phyloP scores from a whole-genome alignment of 805 yeast genomes.

The Tetrapisispora arboricola region DNA sequence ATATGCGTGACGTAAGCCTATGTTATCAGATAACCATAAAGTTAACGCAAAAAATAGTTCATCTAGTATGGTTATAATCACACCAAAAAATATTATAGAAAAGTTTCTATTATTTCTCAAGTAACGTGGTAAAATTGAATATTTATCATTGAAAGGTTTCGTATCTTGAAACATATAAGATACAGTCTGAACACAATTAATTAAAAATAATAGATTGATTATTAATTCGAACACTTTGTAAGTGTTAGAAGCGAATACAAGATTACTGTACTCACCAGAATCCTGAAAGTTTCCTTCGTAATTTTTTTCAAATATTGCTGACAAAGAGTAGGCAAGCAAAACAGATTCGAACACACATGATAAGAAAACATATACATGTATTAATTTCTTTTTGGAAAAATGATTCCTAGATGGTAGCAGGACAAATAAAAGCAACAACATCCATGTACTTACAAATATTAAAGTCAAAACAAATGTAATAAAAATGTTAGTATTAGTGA shows the following conservation, averaged over 20 bases:
- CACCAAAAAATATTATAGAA: constrained; percentile 11
- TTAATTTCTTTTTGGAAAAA: constrained; percentile 45
- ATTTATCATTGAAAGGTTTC: constrained; percentile 2
- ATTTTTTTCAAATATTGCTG: constrained; percentile 36
- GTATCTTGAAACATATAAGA: constrained; percentile 19
- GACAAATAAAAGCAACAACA: constrained; percentile 47
- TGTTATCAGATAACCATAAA: background rate
- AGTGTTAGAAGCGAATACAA: constrained; percentile 10
- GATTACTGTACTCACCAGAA: constrained; percentile 29
- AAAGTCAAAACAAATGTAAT: constrained; percentile 45
- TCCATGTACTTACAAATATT: constrained; percentile 57
- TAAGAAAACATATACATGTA: constrained; percentile 48
- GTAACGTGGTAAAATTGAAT: constrained; percentile 14
- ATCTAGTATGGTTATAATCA: constrained; percentile 2
- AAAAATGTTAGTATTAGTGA: constrained; percentile 32
- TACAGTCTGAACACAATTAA: constrained; percentile 24
- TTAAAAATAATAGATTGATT: constrained; percentile 9
- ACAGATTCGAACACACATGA: constrained; percentile 47
- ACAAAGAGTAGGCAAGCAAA: constrained; percentile 37
- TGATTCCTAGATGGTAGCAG: constrained; percentile 35
- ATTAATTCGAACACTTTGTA: constrained; percentile 12
- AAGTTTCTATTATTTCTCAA: constrained; percentile 13
- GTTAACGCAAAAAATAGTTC: background rate
- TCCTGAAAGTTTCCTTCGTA: constrained; percentile 46
- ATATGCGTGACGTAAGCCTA: background rate